phyloP scores from a whole-genome alignment of 108 stramenopile species.

The Cyclostephanos invisitatus region DNA sequence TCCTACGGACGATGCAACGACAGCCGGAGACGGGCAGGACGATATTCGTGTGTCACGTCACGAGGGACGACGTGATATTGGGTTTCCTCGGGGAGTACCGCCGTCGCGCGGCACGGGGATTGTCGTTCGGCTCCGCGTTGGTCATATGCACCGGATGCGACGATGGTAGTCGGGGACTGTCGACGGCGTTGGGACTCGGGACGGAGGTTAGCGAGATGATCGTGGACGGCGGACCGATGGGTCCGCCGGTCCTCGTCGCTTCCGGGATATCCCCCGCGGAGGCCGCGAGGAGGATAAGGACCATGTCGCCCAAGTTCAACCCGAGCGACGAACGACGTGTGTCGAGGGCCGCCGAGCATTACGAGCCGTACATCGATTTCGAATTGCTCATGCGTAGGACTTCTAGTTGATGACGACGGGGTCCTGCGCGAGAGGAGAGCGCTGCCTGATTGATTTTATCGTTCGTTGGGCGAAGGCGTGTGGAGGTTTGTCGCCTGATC shows the following conservation, averaged over 20 bases:
- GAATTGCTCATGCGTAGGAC: constrained; percentile 67
- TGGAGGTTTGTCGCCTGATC: too few species aligned
- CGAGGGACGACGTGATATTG: constrained; percentile 84
- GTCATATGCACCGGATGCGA: constrained; percentile 69
- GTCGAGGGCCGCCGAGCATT: constrained; percentile 73
- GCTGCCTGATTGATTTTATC: not conserved
- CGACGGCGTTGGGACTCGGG: constrained; percentile 46
- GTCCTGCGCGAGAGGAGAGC: not conserved
- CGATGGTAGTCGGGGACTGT: constrained; percentile 45
- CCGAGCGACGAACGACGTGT: constrained; percentile 72
- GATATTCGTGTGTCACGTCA: constrained; percentile 85
- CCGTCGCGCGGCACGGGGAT: constrained; percentile 39
- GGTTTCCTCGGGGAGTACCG: constrained; percentile 83
- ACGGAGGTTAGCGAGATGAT: constrained; percentile 66
- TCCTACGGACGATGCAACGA: constrained; percentile 78
- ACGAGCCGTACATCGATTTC: constrained; percentile 90
- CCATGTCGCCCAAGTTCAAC: constrained; percentile 85
- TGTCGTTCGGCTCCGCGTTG: constrained; percentile 65
- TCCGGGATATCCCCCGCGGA: constrained; percentile 63
- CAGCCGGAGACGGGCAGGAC: constrained; percentile 58
- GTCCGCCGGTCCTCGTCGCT: constrained; percentile 48
- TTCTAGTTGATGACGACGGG: constrained; percentile 8
- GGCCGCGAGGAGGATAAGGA: constrained; percentile 69
- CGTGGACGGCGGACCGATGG: constrained; percentile 39
- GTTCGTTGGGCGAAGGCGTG: too few species aligned